A percentile compares a stretch with the other conserved stretches of the same genome.
Evolutionary conservation across 164 flowering plant genomes (phyloP).

Genomic region (Buxus sempervirens): DNA sequence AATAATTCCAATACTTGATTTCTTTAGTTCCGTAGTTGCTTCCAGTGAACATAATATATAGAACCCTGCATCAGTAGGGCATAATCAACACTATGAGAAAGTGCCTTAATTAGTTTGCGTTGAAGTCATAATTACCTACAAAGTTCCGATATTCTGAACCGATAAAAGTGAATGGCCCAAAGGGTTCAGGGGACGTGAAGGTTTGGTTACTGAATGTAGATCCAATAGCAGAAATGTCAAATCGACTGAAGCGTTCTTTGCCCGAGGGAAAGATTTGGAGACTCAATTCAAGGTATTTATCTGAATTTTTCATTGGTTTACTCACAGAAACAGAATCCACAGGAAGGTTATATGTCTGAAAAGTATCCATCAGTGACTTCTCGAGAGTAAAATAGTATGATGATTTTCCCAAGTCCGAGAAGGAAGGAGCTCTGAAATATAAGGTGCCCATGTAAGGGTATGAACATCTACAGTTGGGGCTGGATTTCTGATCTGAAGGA

Average conservation of each 20-base stretch:
- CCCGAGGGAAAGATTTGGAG: slow-evolving; percentile 42
- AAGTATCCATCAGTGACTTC: slow-evolving; percentile 20
- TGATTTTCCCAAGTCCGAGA: slow-evolving; percentile 34
- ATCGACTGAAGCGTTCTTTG: slow-evolving; percentile 34
- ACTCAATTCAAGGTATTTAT: slow-evolving; percentile 27
- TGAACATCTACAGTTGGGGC: slow-evolving; percentile 51
- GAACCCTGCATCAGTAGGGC: background rate
- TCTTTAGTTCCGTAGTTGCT: slow-evolving; percentile 16
- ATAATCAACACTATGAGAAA: background rate
- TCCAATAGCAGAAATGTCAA: slow-evolving; percentile 30
- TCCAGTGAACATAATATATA: background rate
- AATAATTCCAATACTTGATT: slow-evolving; percentile 26
- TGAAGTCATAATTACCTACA: slow-evolving; percentile 25
- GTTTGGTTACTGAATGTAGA: slow-evolving; percentile 43
- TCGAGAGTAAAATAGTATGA: slow-evolving; percentile 27
- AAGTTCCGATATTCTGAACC: slow-evolving; percentile 29
- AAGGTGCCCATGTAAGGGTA: slow-evolving; percentile 47
- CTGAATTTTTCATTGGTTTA: slow-evolving; percentile 26
- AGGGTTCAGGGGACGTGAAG: slow-evolving; percentile 27
- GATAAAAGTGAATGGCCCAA: slow-evolving; percentile 47
- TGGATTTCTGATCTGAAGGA: slow-evolving; percentile 27
- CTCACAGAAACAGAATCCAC: slow-evolving; percentile 50
- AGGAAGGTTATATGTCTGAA: slow-evolving; percentile 26
- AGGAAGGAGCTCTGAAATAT: slow-evolving; percentile 42
- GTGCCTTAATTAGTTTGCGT: background rate